Conservation (phyloP, 2,329 filamentous ascomycete genomes). For the Phyllosticta citriasiana region DNA sequence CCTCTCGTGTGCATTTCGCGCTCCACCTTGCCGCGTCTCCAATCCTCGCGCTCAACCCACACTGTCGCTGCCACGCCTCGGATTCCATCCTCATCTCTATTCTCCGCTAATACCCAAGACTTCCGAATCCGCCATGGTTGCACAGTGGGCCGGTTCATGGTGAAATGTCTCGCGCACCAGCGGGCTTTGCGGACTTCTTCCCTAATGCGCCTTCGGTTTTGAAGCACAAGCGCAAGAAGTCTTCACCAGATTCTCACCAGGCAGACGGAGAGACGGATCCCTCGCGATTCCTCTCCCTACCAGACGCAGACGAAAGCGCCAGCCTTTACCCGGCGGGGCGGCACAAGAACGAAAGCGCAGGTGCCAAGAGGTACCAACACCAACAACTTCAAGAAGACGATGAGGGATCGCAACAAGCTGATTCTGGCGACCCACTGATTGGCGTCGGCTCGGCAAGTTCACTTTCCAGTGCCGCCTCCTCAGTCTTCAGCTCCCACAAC, state of each 20-base stretch:
- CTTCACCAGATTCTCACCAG: conserved; percentile 13
- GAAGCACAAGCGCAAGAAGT: conserved; percentile 33
- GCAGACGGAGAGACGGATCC: conserved; percentile 11
- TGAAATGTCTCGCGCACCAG: conserved; percentile 64
- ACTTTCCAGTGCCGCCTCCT: conserved; percentile 59
- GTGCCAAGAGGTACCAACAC: conserved; percentile 12
- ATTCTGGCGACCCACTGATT: conserved; percentile 56
- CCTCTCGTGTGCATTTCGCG: conserved; percentile 16
- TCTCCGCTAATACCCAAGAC: not conserved
- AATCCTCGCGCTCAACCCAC: conserved; percentile 8
- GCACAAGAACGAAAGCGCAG: conserved; percentile 10
- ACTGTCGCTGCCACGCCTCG: conserved; percentile 4
- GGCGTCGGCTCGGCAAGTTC: conserved; percentile 65
- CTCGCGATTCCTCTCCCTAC: not conserved
- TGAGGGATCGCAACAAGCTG: conserved; percentile 50
- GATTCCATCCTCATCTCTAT: not conserved
- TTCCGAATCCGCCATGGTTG: conserved; percentile 17
- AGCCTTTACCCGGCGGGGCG: conserved; percentile 10
- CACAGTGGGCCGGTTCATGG: conserved; percentile 16
- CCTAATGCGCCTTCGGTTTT: conserved; percentile 62
- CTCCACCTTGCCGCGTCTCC: conserved; percentile 14
- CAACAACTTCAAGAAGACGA: conserved; percentile 14
- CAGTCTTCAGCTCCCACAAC: conserved; percentile 53
- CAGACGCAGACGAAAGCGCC: not conserved
- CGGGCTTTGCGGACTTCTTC: conserved; percentile 81